A percentile compares a stretch with the other conserved stretches of the same genome.
Conservation (phyloP, 2,329 filamentous ascomycete species). For the Dichotomopilus funicola region DNA sequence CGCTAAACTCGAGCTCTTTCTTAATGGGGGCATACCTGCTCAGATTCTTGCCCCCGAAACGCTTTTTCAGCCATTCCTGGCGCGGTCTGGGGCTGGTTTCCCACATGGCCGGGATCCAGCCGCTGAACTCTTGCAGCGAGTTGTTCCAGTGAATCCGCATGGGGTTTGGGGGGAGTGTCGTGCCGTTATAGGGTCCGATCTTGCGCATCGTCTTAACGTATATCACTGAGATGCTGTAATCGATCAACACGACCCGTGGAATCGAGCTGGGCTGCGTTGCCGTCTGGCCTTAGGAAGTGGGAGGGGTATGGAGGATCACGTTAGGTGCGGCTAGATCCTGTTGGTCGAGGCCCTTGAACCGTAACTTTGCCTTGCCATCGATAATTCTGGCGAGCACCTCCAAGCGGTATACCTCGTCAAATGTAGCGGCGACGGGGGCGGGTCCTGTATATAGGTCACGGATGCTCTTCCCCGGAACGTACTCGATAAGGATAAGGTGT, state of each 20-base stretch:
- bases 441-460: neutral
- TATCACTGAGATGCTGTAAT: neutral
- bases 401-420: neutral
- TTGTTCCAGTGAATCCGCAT: neutral
- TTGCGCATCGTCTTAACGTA: neutral
- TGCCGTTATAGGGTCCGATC: neutral
- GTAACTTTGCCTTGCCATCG: neutral
- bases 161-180: neutral
- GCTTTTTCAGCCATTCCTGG: neutral
- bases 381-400: neutral
- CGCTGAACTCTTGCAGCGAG: neutral
- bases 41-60: neutral
- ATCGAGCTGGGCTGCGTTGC: neutral
- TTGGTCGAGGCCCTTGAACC: neutral
- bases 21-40: neutral
- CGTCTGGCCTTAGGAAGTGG: neutral
- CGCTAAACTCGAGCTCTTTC: neutral
- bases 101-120: neutral
- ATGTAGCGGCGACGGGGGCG: neutral
- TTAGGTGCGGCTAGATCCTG: neutral
- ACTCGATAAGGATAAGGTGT: neutral
- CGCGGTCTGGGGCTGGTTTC: neutral
- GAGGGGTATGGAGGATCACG: neutral
- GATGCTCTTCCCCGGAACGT: neutral
- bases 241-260: neutral